Evolutionary conservation across 441 rosid species (phyloP).

Genomic region (Brassica balearica): DNA sequence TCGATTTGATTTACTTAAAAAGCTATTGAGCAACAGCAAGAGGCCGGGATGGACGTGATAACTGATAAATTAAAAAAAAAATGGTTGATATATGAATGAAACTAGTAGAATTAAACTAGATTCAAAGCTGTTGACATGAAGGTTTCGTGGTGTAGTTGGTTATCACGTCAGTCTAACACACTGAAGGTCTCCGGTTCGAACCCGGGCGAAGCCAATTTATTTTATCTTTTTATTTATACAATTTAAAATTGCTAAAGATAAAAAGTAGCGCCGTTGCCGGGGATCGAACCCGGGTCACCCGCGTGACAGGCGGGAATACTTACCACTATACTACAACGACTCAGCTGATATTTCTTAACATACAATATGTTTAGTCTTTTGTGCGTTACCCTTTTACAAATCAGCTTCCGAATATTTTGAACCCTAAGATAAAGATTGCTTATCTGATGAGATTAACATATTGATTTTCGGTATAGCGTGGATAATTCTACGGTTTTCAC

Average conservation of each 20-base stretch:
- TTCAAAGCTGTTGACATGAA: neutral
- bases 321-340: conserved; percentile 91
- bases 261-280: conserved; percentile 31
- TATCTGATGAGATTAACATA: too few relatives aligned
- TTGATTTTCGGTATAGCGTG: too few relatives aligned
- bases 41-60: neutral
- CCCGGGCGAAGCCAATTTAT: conserved; percentile 54
- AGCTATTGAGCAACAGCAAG: neutral
- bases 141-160: conserved; percentile 97
- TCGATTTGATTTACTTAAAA: neutral
- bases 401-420: too few relatives aligned
- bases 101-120: neutral
- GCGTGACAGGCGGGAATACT: conserved; percentile 85
- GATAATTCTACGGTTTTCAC: too few relatives aligned
- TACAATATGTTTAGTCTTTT: too few relatives aligned
- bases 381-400: too few relatives aligned
- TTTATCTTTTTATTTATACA: neutral
- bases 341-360: neutral
- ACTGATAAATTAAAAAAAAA: too few relatives aligned
- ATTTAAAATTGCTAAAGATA: neutral
- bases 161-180: conserved; percentile 99
- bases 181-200: conserved; percentile 95
- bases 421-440: too few relatives aligned
- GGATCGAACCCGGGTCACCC: conserved; percentile 46
- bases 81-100: too few relatives aligned